Conservation (phyloP, 306 rosid genomes). For the Ammopiptanthus mongolicus region DNA sequence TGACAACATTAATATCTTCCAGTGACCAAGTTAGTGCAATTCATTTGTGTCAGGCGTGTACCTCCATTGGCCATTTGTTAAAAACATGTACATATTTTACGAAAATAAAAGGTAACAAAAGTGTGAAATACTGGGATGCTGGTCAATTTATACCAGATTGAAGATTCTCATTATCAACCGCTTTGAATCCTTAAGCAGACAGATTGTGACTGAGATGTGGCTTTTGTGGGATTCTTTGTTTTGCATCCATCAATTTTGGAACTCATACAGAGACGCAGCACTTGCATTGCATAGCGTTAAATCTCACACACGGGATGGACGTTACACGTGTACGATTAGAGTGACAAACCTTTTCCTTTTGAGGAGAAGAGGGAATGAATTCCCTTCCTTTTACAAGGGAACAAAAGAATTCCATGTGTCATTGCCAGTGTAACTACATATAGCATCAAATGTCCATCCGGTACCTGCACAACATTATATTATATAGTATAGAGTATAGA, state of each 20-base stretch:
- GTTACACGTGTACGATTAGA: constrained; percentile 14
- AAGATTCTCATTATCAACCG: constrained; percentile 43
- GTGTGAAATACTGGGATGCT: constrained; percentile 18
- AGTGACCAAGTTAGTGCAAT: constrained; percentile 10
- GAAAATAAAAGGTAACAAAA: constrained; percentile 32
- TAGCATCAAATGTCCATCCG: background rate
- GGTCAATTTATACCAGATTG: constrained; percentile 56
- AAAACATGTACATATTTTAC: constrained; percentile 20
- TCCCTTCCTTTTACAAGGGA: background rate
- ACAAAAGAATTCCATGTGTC: background rate
- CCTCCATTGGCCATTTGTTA: constrained; percentile 34
- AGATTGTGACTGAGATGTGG: constrained; percentile 39
- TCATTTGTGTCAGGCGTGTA: constrained; percentile 32
- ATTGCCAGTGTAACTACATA: background rate
- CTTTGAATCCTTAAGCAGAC: constrained; percentile 54
- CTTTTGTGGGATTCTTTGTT: constrained; percentile 41
- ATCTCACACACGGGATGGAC: background rate
- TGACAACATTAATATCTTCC: constrained; percentile 17
- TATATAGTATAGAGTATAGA: too few relatives aligned
- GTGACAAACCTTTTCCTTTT: background rate
- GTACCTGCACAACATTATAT: background rate
- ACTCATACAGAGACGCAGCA: background rate
- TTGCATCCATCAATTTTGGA: constrained; percentile 33
- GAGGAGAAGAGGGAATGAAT: background rate
- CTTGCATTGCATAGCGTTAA: background rate